Evolutionary conservation across 2,329 filamentous ascomycete species (phyloP), one percentile per base, ranked within the genome.

Genomic region (Hymenoscyphus fraxineus): DNA sequence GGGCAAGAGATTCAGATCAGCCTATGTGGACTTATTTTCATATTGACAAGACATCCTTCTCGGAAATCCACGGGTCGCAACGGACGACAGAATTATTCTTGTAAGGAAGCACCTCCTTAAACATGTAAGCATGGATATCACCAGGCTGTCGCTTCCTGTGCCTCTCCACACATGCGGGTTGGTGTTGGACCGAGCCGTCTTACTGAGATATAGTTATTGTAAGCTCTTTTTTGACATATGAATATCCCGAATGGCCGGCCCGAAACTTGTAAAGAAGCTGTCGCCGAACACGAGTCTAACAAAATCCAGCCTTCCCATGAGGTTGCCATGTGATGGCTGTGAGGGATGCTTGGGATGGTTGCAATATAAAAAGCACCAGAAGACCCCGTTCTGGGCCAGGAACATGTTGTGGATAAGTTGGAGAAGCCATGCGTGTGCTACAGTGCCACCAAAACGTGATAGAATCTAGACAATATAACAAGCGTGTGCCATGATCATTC

Each of bases 311-410:
- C 39, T 51, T 31, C 19, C 38, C 59, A 39, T 32, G 31, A 60
- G n/a, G 31, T 38, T 35, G 47, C 60, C 60, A 61, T 61, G 60
- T 61, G 60, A 61, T 47, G 51, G 59, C 31, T 31, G 41, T 54
- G 47, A 19, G 22, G 44, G 27, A 13, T 22, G 22, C 4, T n/a
- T 19, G 19, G 40, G 41, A 60, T 31, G 40, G 31, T 51, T 41
- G 22, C 22, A 27, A 27, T 51, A 54, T 41, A 60, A 60, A 60
- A 27, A 38, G 6, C 27, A 27, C 27, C 27, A 27, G 27, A 27
- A 27, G 27, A 27, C 27, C 59, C 38, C 16, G n/a, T 27, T 41
- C 13, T 32, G 6, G 31, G 27, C 16, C n/a, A 61, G 12, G 35
- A 13, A 58, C 22, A 55, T 57, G 35, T 31, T 10, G 54, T 41